A percentile compares a stretch with the other conserved stretches of the same genome.
phyloP scores from a whole-genome alignment of 225 moss, liverwort and hornwort species.

The Pseudoscleropodium purum region DNA sequence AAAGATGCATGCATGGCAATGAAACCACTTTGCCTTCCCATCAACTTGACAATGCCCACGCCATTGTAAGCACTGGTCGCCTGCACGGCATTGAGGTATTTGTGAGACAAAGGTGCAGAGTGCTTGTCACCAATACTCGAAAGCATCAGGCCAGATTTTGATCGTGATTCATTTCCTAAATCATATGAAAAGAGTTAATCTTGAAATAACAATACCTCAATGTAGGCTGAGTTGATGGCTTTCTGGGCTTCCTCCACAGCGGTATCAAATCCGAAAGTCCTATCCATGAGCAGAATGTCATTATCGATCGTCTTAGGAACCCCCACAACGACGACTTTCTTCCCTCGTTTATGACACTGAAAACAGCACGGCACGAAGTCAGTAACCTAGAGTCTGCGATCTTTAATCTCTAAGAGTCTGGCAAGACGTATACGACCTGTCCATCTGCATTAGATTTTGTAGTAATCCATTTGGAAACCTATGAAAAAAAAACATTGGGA shows the following conservation, averaged over 20 bases:
- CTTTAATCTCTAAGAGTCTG: not conserved
- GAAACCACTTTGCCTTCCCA: conserved; percentile 96
- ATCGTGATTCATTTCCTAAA: not conserved
- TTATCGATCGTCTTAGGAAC: conserved; percentile 99
- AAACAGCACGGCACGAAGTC: conserved; percentile 1
- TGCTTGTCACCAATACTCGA: not conserved
- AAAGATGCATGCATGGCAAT: conserved; percentile 98
- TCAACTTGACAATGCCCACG: conserved; percentile 83
- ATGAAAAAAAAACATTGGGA: not conserved
- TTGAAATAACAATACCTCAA: conserved; percentile 45
- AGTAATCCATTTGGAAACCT: not conserved
- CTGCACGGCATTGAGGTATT: conserved; percentile 20
- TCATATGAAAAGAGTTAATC: not conserved
- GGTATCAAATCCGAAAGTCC: conserved; percentile 96
- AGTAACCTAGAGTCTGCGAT: not conserved
- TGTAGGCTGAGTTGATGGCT: conserved; percentile 82
- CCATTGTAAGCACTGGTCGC: conserved; percentile 93
- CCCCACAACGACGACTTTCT: conserved; percentile 79
- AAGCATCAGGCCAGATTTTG: not conserved
- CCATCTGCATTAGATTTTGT: not conserved
- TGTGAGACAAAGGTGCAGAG: not conserved
- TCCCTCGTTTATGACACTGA: conserved; percentile 60
- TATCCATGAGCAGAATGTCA: conserved; percentile 96
- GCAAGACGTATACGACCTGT: not conserved
- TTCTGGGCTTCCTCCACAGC: conserved; percentile 97